Base-by-base conservation (phyloP, 768 basidiomycete species). In the Pleurotus giganteus region DNA sequence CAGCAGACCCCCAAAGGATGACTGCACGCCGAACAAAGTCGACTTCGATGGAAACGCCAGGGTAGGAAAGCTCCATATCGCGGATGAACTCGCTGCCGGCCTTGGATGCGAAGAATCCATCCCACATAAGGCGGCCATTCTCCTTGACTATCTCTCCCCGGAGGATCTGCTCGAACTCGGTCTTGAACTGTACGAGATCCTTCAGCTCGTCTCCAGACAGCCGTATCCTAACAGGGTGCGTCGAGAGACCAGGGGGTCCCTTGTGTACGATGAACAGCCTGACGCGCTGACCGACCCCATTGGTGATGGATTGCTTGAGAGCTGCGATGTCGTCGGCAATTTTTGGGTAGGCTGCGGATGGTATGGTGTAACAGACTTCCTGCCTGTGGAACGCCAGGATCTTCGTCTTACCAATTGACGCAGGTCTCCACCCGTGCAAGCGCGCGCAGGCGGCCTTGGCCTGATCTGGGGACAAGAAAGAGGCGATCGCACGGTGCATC, bases 101-200 rank as follows among this genome's bases (percentile, higher is more conserved):
- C 0, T 60, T 55, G 3, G 71, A 58, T 19, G 63, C 62, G 57
- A 92, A 85, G 66, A 81, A 90, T 3, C 74, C 70, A 56, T 91
- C 85, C 89, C 89, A 92, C 6, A 80, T 69, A 1, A 74, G 68
- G 36, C 78, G 77, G 26, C 77, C 81, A 42, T 82, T 53, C 27
- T 60, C 75, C 24, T 68, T 73, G 29, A 89, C 65, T 2, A 77
- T 69, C 58, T 91, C 85, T 0, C 89, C 89, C 2, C 75, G 78
- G 0, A 86, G 62, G 9, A 86, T 70, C n/a, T 73, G 73, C 62
- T 89, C 86, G 19, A 89, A 74, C 57, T 83, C 75, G 2, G 71
- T 64, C 60, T 89, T 90, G 50, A 88, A 74, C 36, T 65, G 66
- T 0, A 80, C 79, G 1, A 92, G 64, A 5, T 78, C 69, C 50